These are phyloP conservation scores for Penicillium sp. DNA, from an alignment of 2,329 filamentous ascomycete genomes.

Conservation along the genomic window DNA sequence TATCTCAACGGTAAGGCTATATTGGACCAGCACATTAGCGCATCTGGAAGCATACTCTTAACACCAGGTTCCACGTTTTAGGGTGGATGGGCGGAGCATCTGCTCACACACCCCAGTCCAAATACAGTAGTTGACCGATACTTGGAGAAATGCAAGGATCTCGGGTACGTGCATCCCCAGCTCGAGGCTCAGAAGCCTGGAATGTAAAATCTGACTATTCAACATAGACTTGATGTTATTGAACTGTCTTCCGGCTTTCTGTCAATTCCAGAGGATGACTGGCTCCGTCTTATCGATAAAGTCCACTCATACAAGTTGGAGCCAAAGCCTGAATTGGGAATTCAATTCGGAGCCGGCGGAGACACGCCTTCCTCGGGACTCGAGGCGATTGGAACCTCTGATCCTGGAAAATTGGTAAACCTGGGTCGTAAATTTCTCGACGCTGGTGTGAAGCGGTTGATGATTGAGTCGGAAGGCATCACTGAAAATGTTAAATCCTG, in stretches of 20 bases:
- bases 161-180: constrained; percentile 37
- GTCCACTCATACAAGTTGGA: constrained; percentile 49
- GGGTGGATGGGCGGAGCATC: constrained; percentile 56
- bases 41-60: neutral
- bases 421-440: constrained; percentile 52
- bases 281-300: constrained; percentile 52
- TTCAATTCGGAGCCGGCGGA: constrained; percentile 58
- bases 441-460: constrained; percentile 54
- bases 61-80: constrained; percentile 14
- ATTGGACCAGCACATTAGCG: neutral
- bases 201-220: constrained; percentile 1
- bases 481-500: constrained; percentile 56
- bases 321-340: constrained; percentile 56
- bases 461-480: constrained; percentile 61
- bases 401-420: constrained; percentile 50
- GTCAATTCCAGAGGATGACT: constrained; percentile 54
- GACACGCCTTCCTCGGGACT: constrained; percentile 51
- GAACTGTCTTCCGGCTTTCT: constrained; percentile 56
- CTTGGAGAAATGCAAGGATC: constrained; percentile 51
- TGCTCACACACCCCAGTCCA: constrained; percentile 50
- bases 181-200: neutral
- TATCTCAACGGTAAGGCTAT: constrained; percentile 48
- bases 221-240: constrained; percentile 52
- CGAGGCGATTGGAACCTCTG: constrained; percentile 49
- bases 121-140: constrained; percentile 51